These are phyloP conservation scores for Kitagawia praeruptora DNA, from an alignment of 129 eudicot genomes.

Conservation along the genomic window DNA sequence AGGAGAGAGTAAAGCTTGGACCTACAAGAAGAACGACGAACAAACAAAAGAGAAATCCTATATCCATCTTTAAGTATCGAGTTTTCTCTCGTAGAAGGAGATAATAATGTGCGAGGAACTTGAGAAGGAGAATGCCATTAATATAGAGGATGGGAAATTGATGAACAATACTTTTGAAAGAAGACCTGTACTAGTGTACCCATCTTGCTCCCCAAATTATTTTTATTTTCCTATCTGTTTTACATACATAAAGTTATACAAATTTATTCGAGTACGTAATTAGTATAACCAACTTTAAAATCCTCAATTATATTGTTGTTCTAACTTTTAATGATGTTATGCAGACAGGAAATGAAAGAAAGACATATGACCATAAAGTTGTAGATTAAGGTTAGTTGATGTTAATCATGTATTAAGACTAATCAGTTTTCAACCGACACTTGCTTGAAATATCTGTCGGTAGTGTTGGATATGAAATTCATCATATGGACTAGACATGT, in stretches of 20 bases:
- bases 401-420: background rate
- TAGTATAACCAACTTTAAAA: background rate
- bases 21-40: background rate
- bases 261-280: background rate
- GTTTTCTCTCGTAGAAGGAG: background rate
- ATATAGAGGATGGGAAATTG: background rate
- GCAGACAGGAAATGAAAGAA: background rate
- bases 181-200: background rate
- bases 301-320: no score
- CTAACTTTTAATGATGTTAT: background rate
- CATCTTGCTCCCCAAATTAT: conserved; percentile 1
- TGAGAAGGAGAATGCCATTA: background rate
- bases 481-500: background rate
- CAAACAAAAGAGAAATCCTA: background rate
- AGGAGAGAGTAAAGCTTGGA: conserved; percentile 3
- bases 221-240: background rate
- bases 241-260: background rate
- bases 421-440: background rate
- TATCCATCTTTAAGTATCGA: background rate
- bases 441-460: conserved; percentile 2
- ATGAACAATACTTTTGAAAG: background rate
- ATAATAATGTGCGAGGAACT: background rate
- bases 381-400: background rate
- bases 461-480: background rate
- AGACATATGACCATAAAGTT: background rate